Evolutionary conservation across 768 basidiomycete genomes (phyloP), one percentile per base, ranked within the genome.

Genomic region (Saitozyma podzolica): DNA sequence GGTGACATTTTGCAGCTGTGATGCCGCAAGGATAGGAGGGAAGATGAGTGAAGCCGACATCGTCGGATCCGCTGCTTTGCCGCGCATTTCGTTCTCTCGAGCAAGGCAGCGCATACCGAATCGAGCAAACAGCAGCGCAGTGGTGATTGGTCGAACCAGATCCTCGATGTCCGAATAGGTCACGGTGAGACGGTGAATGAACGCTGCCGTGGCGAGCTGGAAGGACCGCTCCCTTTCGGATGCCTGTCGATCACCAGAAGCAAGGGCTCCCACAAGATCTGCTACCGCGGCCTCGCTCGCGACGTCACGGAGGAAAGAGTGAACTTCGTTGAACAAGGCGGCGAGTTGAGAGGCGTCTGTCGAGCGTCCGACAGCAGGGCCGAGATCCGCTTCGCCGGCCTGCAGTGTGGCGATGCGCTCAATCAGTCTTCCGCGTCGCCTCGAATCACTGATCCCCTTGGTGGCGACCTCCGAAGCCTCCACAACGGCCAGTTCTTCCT

Each of bases 191-290:
- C 95, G 86, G 54, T 86, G 89, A 43, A 83, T 80, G 73, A 98
- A 94, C 8, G 89, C 88, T 1, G 84, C 80, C 51, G 94, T 84
- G 3, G 91, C 89, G 49, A 88, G 85, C 75, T 96, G 93, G 37
- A 90, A 74, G 47, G 90, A 86, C 50, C 83, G 80, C 80, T 92
- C 91, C 17, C 86, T 86, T 43, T 82, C 77, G 6, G 74, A 55
- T 11, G 67, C 68, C 51, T 70, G 69, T 8, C 61, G 14, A 11
- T 71, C 61, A 6, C 66, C 59, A 14, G 51, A 9, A 8, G 41
- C 29, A 11, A 81, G 60, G 7, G 67, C 70, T 19, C 59, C 55
- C 0, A 82, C 64, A 13, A 95, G 80, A 10, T 82, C 75, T 48
- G 83, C 80, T 9, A 89, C 73, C 73, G 86, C 87, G 6, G 80